Base-by-base conservation (phyloP, 2,329 filamentous ascomycete genomes). In the Colletotrichum plurivorum region DNA sequence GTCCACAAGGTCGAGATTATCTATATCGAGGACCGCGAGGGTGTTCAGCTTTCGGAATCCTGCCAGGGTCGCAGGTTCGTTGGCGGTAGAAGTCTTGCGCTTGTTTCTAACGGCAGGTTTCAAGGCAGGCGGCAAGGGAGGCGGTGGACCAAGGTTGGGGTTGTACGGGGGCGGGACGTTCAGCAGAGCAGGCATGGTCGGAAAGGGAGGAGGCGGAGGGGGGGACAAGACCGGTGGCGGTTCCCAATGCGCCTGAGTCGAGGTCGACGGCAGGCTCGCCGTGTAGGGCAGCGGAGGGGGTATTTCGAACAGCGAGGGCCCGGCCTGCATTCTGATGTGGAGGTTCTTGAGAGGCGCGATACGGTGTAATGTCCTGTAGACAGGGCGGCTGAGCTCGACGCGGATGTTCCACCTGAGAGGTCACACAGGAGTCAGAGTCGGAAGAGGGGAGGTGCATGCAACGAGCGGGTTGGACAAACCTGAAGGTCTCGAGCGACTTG, bases 1-100 rank as follows among this genome's bases (percentile, higher is more conserved):
- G 2, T 81, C 76, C 13, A 90, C 73, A 39, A 88, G 80, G 41
- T 89, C 87, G 5, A 90, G 79, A 31, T 79, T 83, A 68, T 91
- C 89, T 60, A 92, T 90, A 70, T 92, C 89, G 41, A 91, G 79
- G 7, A 91, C 79, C 4, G 84, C 79, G 15, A 92, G 78, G 5
- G 75, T 84, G 71, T 84, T 85, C 15, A 92, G 79, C 45, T 83
- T 82, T 56, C 82, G 85, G 78, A 92, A 91, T 0, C 85, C 87
- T 1, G 87, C 87, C 5, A 91, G 75, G 0, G 87, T 90, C 1
- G 85, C 82, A 2, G 86, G 85, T 12, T 84, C 81, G n/a, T 79
- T 78, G 5, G 73, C 53, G 9, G 67, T 72, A 46, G 8, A 73
- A 56, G 51, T 79, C 81, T 73, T 81, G 83, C 49, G 75, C 72